Evolutionary conservation across 2,329 filamentous ascomycete species (phyloP), one percentile per base, ranked within the genome.

Genomic region (Neoarthrinium moseri): DNA sequence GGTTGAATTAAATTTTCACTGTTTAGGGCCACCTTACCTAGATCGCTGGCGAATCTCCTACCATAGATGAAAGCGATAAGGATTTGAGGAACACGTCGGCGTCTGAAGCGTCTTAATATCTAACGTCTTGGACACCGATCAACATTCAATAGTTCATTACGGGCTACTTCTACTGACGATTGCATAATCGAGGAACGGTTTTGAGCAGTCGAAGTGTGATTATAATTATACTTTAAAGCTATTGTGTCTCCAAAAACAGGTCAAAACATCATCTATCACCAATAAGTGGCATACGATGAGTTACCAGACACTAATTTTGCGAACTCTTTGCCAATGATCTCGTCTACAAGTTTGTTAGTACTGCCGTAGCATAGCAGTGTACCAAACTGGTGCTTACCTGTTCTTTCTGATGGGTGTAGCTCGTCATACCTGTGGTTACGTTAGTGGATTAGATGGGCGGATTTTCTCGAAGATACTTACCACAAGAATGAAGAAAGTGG

Each of bases 351-450:
- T 3, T 26, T 4, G 30, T 55, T 21, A 52, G 21, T 23, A 20
- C 21, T 18, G 12, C 13, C 30, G 10, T 12, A 7, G 6, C 10
- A 29, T 5, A 12, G 5, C 7, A 21, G n/a, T 11, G 4, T 26
- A 23, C 32, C 7, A 13, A 15, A 11, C 6, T 6, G 35, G n/a
- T 75, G 68, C 56, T 77, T 68, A 64, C 81, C 76, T 6, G 83
- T 77, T 64, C 80, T 78, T 64, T 83, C 75, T 23, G 81, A 83
- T 0, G 86, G 86, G 68, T 92, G 88, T 59, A 91, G 62, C 59
- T 83, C 78, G 64, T 92, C 87, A 56, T 75, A 77, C 67, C 67
- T 70, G n/a, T 15, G 18, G 6, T 12, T 3, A 3, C 6, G 8
- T 49, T 34, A 49, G 34, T 22, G 50, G n/a, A n/a, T n/a, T n/a